phyloP scores from a whole-genome alignment of 1,284 basidiomycete genomes.

The Fomitopsis palustris region DNA sequence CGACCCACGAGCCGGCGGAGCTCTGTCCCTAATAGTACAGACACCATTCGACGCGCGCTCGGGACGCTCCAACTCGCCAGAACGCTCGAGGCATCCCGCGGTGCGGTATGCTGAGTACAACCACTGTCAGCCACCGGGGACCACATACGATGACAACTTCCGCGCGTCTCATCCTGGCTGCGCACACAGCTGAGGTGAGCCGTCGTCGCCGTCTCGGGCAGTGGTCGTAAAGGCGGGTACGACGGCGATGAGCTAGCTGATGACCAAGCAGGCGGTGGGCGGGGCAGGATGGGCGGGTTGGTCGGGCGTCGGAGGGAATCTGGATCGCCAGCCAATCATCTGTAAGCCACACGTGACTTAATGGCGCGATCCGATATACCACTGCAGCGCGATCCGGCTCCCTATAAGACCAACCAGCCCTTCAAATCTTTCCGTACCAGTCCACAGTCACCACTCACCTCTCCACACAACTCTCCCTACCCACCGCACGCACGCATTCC shows the following conservation, averaged over 20 bases:
- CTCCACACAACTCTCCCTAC: not conserved
- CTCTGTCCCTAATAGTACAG: too few species aligned
- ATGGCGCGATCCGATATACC: constrained; percentile 9
- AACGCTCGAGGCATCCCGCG: not conserved
- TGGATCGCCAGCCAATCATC: constrained; percentile 8
- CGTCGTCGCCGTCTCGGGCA: not conserved
- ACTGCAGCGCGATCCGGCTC: constrained; percentile 3
- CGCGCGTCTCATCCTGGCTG: not conserved
- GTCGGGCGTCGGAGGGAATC: not conserved
- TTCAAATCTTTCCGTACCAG: not conserved
- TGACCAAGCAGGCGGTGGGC: constrained; percentile 1
- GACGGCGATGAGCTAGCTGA: not conserved
- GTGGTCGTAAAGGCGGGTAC: not conserved
- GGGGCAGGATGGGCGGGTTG: not conserved
- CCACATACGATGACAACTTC: not conserved
- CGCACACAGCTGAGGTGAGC: not conserved
- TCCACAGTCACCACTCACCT: constrained; percentile 2
- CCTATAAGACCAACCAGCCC: constrained; percentile 5
- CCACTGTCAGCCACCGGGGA: not conserved
- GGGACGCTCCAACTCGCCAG: not conserved
- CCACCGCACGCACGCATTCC: not conserved
- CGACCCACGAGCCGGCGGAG: too few species aligned
- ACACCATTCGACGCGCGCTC: too few species aligned
- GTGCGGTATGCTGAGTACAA: not conserved
- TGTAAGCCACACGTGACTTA: constrained; percentile 7